Evolutionary conservation across 768 basidiomycete genomes (phyloP).

Genomic region (Hemileccinum impolitum): DNA sequence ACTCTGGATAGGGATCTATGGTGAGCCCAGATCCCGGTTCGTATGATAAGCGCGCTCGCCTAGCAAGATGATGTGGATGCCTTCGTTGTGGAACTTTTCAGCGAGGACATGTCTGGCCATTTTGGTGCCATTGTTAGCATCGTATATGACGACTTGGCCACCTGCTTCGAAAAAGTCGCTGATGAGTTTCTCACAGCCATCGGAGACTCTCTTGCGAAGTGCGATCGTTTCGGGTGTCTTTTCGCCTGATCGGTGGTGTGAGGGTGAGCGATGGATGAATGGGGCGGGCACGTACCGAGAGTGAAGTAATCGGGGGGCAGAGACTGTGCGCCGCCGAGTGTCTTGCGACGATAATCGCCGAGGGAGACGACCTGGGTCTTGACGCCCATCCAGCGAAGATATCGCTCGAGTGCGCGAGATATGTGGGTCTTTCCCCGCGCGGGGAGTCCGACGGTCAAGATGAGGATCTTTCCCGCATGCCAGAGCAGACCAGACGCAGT

Average conservation of each 20-base stretch:
- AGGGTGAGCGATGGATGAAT: not conserved
- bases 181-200: constrained; percentile 86
- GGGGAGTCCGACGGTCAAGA: constrained; percentile 89
- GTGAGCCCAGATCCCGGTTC: constrained; percentile 1
- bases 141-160: constrained; percentile 97
- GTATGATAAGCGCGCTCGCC: constrained; percentile 44
- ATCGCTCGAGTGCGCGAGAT: constrained; percentile 92
- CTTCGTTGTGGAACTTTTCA: constrained; percentile 80
- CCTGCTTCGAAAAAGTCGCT: constrained; percentile 83
- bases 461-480: constrained; percentile 93
- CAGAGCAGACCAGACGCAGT: constrained; percentile 85
- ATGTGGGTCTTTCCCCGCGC: constrained; percentile 97
- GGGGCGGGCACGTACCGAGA: constrained; percentile 54
- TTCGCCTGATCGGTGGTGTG: constrained; percentile 49
- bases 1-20: constrained; percentile 51
- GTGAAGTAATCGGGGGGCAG: constrained; percentile 93
- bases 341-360: constrained; percentile 91
- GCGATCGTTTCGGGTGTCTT: constrained; percentile 79
- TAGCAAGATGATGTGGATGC: constrained; percentile 91
- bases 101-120: constrained; percentile 65
- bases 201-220: constrained; percentile 68
- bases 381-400: constrained; percentile 96
- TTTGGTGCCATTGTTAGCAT: constrained; percentile 89
- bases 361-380: constrained; percentile 94
- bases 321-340: constrained; percentile 81